Percentiles rank a stretch among this genome's conserved stretches.
Evolutionary conservation across 2,329 filamentous ascomycete species (phyloP).

Genomic region (Alternaria ventricosa): DNA sequence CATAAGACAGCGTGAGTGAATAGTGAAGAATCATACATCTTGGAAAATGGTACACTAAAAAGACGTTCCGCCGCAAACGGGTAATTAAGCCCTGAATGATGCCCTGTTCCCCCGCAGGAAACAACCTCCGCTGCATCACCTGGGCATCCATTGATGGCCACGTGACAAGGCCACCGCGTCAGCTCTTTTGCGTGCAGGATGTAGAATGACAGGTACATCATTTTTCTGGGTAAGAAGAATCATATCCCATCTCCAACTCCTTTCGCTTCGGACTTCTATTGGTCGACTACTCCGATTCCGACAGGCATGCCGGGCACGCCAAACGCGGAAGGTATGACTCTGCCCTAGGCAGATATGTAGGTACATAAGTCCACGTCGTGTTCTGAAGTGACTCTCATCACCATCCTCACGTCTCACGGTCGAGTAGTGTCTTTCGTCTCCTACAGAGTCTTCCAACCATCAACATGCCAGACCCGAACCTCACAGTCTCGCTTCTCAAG

Average conservation of each 20-base stretch:
- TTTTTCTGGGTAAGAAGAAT: background rate
- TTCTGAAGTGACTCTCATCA: background rate
- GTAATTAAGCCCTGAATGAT: no score
- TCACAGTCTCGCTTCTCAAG: constrained; percentile 35
- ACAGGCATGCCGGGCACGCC: constrained; percentile 2
- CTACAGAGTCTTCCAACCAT: background rate
- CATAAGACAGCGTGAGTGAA: background rate
- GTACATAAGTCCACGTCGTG: background rate
- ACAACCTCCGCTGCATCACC: background rate
- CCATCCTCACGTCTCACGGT: background rate
- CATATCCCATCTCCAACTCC: background rate
- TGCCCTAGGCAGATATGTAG: background rate
- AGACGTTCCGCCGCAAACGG: no score
- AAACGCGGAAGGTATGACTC: background rate
- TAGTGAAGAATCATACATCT: no score
- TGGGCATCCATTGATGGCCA: background rate
- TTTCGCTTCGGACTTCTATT: constrained; percentile 2
- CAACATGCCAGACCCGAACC: constrained; percentile 30
- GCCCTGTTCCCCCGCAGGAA: background rate
- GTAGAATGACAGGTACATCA: background rate
- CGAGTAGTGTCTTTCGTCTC: background rate
- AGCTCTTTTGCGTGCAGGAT: background rate
- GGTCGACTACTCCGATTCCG: constrained; percentile 7
- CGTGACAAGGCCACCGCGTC: background rate
- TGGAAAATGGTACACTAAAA: no score